These are phyloP conservation scores for Chaetomium tenue DNA, from an alignment of 495 filamentous ascomycete species.

Conservation along the genomic window DNA sequence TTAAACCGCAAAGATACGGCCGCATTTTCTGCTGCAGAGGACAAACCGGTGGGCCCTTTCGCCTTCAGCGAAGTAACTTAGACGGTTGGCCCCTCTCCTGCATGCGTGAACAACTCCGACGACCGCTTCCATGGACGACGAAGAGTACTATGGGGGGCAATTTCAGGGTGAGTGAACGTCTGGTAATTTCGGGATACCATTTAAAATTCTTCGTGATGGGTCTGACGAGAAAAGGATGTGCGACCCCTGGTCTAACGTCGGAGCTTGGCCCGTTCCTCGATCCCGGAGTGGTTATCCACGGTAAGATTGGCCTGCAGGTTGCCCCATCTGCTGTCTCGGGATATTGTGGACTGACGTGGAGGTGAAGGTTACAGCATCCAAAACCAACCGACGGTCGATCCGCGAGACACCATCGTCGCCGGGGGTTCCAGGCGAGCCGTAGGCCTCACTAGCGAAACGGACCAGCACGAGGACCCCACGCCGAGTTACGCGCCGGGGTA, in stretches of 20 bases:
- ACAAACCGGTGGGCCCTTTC: no score
- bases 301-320: no score
- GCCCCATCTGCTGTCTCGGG: no score
- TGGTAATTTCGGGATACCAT: neutral
- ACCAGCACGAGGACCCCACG: no score
- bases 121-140: no score
- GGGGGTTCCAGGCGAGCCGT: neutral
- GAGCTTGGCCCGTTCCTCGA: constrained; percentile 15
- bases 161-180: neutral
- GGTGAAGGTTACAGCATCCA: constrained; percentile 1
- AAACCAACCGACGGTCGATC: neutral
- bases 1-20: no score
- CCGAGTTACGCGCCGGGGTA: neutral
- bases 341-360: neutral
- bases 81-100: no score
- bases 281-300: neutral
- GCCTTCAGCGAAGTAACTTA: no score
- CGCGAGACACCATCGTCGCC: neutral
- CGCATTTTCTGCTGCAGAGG: no score
- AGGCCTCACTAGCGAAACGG: neutral
- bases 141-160: neutral
- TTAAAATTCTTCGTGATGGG: neutral
- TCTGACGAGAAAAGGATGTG: constrained; percentile 9
- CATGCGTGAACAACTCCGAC: no score
- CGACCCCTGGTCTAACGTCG: neutral